Conservation (phyloP, 129 eudicot genomes). For the Scalesia atractyloides region DNA sequence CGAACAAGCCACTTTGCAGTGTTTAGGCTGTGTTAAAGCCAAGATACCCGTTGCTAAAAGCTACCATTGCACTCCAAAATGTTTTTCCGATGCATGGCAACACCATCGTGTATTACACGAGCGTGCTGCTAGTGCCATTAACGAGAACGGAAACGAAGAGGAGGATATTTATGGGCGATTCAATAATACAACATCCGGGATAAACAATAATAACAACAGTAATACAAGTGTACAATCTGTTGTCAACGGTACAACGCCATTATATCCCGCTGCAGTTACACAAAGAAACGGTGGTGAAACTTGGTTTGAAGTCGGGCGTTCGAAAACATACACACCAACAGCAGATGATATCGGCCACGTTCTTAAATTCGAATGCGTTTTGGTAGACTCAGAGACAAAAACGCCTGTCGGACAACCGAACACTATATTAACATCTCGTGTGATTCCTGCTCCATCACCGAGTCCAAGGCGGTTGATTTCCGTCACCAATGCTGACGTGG, state of each 20-base stretch:
- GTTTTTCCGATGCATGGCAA: constrained; percentile 84
- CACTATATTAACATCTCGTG: constrained; percentile 77
- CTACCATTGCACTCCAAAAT: constrained; percentile 80
- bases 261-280: constrained; percentile 80
- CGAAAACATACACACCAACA: constrained; percentile 90
- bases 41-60: constrained; percentile 74
- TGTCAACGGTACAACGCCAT: constrained; percentile 56
- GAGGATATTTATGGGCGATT: constrained; percentile 76
- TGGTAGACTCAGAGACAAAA: constrained; percentile 77
- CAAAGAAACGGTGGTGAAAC: constrained; percentile 90
- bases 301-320: constrained; percentile 91
- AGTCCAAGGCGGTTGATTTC: constrained; percentile 77
- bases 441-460: constrained; percentile 97
- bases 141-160: constrained; percentile 72
- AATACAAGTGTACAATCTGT: constrained; percentile 39
- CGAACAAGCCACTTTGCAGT: constrained; percentile 83
- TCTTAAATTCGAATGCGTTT: constrained; percentile 90
- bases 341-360: constrained; percentile 93
- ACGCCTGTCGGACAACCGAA: constrained; percentile 57
- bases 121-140: constrained; percentile 77
- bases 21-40: constrained; percentile 77
- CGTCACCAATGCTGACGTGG: constrained; percentile 72
- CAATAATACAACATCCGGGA: constrained; percentile 47
- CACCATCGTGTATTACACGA: constrained; percentile 81
- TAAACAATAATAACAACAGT: constrained; percentile 5